These are phyloP conservation scores for Dothideomycetes sp. DNA, from an alignment of 2,329 filamentous ascomycete genomes.

Conservation along the genomic window DNA sequence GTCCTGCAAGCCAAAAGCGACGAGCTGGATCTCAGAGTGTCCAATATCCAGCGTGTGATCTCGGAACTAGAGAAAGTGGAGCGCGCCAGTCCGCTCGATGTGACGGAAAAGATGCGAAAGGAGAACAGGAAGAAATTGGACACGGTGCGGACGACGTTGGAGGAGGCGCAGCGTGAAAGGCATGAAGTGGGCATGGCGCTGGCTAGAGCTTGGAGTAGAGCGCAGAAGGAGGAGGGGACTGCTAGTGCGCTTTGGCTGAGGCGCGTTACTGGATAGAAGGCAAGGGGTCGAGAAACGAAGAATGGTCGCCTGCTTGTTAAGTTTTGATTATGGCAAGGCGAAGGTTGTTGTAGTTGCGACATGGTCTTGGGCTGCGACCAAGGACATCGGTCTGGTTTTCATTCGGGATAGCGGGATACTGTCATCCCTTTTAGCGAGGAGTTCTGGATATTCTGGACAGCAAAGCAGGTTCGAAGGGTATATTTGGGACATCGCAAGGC, in stretches of 20 bases:
- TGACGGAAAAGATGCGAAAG: slow-evolving; percentile 46
- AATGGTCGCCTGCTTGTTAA: too few relatives aligned
- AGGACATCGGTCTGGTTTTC: too few relatives aligned
- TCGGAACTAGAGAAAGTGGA: slow-evolving; percentile 68
- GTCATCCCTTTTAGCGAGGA: too few relatives aligned
- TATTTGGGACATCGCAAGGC: neutral
- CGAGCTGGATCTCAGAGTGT: slow-evolving; percentile 53
- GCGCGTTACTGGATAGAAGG: slow-evolving; percentile 51
- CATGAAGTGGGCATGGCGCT: slow-evolving; percentile 69
- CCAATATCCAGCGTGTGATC: slow-evolving; percentile 63
- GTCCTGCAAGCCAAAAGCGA: slow-evolving; percentile 56
- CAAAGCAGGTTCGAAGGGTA: neutral
- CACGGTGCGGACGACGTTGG: slow-evolving; percentile 53
- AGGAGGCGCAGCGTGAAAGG: slow-evolving; percentile 64
- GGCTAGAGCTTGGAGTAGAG: slow-evolving; percentile 64
- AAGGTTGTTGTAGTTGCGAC: too few relatives aligned
- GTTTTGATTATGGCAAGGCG: too few relatives aligned
- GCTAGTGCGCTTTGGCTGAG: slow-evolving; percentile 67
- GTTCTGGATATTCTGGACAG: neutral
- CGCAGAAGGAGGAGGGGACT: slow-evolving; percentile 49
- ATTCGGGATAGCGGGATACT: too few relatives aligned
- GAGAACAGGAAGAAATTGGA: slow-evolving; percentile 55
- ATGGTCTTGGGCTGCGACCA: too few relatives aligned
- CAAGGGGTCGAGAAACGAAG: slow-evolving; percentile 16
- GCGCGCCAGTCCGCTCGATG: slow-evolving; percentile 54